A percentile compares a stretch with the other conserved stretches of the same genome.
phyloP scores from a whole-genome alignment of 441 rosid genomes.

The Populus hybrid region DNA sequence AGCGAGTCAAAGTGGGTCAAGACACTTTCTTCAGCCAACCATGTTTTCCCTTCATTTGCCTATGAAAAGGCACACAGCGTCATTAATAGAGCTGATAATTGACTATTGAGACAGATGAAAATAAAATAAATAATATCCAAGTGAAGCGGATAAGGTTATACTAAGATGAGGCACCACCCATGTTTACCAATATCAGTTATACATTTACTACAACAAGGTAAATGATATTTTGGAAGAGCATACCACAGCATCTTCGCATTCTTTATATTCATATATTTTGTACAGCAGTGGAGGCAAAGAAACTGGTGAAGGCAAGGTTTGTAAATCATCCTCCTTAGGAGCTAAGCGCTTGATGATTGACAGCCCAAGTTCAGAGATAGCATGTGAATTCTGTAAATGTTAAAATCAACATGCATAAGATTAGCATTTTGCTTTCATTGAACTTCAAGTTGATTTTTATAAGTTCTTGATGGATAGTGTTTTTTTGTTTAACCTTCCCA shows the following conservation, averaged over 20 bases:
- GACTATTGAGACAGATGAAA: neutral
- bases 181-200: neutral
- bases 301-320: constrained; percentile 37
- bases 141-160: neutral
- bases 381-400: constrained; percentile 77
- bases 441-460: neutral
- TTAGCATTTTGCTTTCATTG: constrained; percentile 3
- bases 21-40: constrained; percentile 88
- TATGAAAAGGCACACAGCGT: constrained; percentile 30
- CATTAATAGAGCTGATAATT: constrained; percentile 4
- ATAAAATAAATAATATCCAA: neutral
- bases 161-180: neutral
- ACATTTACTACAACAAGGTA: neutral
- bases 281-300: constrained; percentile 67
- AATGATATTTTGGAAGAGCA: neutral
- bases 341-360: constrained; percentile 57
- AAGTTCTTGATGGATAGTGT: neutral
- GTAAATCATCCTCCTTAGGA: constrained; percentile 39
- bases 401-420: constrained; percentile 24
- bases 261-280: constrained; percentile 58
- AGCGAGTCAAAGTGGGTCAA: constrained; percentile 69
- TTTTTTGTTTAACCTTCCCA: neutral
- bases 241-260: constrained; percentile 61
- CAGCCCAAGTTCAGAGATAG: constrained; percentile 91
- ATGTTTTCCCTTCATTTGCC: constrained; percentile 60